phyloP scores from a whole-genome alignment of 306 rosid species.

The Luffa aegyptiaca region DNA sequence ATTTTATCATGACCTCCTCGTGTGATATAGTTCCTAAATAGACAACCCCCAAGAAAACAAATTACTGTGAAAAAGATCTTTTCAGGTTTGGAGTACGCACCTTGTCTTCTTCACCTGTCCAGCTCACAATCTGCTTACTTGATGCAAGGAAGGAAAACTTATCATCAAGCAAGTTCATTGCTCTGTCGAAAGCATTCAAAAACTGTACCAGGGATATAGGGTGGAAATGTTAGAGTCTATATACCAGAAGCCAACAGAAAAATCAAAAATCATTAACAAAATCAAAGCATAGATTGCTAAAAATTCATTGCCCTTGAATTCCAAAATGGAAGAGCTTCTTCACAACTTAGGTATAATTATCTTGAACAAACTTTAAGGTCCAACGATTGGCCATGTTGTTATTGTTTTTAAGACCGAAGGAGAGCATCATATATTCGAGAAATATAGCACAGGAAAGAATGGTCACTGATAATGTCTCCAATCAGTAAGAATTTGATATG shows the following conservation, averaged over 20 bases:
- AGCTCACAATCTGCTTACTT: constrained; percentile 77
- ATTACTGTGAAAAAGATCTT: background rate
- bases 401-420: background rate
- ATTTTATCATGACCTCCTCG: background rate
- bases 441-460: background rate
- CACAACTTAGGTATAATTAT: background rate
- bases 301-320: background rate
- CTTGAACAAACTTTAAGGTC: background rate
- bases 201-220: constrained; percentile 42
- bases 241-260: background rate
- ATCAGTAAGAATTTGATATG: background rate
- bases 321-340: background rate
- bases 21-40: background rate
- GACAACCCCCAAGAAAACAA: constrained; percentile 4
- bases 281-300: background rate
- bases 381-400: background rate
- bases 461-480: background rate
- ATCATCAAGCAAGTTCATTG: constrained; percentile 88
- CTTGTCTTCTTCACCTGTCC: constrained; percentile 72
- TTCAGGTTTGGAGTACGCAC: constrained; percentile 22
- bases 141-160: constrained; percentile 65
- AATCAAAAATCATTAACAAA: background rate
- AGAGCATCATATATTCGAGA: background rate
- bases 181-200: constrained; percentile 86
- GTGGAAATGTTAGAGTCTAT: background rate